phyloP scores from a whole-genome alignment of 106 monocot genomes.

The Acorus gramineus region DNA sequence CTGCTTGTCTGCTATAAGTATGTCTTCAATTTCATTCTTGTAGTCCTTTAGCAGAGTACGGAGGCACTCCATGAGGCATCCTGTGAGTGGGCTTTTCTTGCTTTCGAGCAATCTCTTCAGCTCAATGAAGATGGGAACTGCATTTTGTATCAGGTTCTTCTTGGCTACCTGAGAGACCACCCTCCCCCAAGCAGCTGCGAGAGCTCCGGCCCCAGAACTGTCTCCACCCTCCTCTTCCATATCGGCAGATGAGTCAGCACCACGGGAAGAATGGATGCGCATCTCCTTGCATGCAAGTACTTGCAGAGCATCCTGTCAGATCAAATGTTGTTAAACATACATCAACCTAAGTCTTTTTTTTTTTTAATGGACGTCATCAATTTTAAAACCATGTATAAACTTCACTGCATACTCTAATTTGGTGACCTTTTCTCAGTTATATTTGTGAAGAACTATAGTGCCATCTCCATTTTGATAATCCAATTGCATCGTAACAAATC shows the following conservation, averaged over 20 bases:
- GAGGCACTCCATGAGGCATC: slow-evolving; percentile 86
- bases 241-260: slow-evolving; percentile 24
- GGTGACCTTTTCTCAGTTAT: no score
- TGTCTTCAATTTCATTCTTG: slow-evolving; percentile 91
- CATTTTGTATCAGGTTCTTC: slow-evolving; percentile 84
- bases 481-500: no score
- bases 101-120: slow-evolving; percentile 77
- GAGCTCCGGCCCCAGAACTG: slow-evolving; percentile 12
- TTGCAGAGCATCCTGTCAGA: slow-evolving; percentile 59
- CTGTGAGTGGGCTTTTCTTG: slow-evolving; percentile 84
- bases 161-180: slow-evolving; percentile 83
- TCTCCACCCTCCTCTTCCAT: slow-evolving; percentile 61
- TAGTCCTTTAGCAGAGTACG: slow-evolving; percentile 75
- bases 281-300: slow-evolving; percentile 92
- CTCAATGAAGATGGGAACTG: slow-evolving; percentile 90
- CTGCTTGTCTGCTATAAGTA: slow-evolving; percentile 84
- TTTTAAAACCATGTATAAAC: no score
- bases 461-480: no score
- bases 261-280: slow-evolving; percentile 44
- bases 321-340: no score
- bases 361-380: no score
- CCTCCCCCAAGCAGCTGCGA: slow-evolving; percentile 48
- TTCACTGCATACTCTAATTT: no score
- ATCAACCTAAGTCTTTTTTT: no score
- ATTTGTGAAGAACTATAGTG: no score